These are phyloP conservation scores for Sungouiella blattae DNA, from an alignment of 805 yeast genomes.

Conservation along the genomic window DNA sequence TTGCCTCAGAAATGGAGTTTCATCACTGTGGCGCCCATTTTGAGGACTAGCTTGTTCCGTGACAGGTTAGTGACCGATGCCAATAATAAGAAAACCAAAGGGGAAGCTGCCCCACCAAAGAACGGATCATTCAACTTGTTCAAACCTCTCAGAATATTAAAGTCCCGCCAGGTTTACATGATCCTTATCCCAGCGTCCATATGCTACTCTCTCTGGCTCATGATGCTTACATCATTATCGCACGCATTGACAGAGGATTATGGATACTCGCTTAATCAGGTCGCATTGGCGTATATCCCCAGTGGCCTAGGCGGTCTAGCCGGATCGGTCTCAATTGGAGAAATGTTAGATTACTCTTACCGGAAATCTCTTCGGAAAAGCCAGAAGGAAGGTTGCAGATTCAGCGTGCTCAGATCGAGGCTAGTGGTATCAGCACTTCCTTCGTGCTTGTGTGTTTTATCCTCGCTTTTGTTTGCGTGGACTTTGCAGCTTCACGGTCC, in stretches of 20 bases:
- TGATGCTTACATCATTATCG: conserved; percentile 4
- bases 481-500: conserved; percentile 1
- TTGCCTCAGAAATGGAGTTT: conserved; percentile 1
- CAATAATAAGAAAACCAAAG: not conserved
- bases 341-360: conserved; percentile 2
- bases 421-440: conserved; percentile 3
- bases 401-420: conserved; percentile 1
- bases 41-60: not conserved
- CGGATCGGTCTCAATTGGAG: conserved; percentile 3
- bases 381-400: not conserved
- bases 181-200: conserved; percentile 3
- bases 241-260: conserved; percentile 1
- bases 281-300: conserved; percentile 6
- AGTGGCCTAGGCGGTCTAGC: conserved; percentile 4
- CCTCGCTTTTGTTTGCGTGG: conserved; percentile 4
- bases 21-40: conserved; percentile 5
- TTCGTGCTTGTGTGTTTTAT: not conserved
- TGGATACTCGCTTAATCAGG: conserved; percentile 1
- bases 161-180: not conserved
- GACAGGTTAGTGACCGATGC: not conserved
- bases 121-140: not conserved
- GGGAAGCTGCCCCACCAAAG: not conserved
- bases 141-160: not conserved
- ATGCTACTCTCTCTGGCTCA: conserved; percentile 3
- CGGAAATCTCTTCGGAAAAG: not conserved